These are phyloP conservation scores for Russula vinacea DNA, from an alignment of 768 basidiomycete genomes.

Conservation along the genomic window DNA sequence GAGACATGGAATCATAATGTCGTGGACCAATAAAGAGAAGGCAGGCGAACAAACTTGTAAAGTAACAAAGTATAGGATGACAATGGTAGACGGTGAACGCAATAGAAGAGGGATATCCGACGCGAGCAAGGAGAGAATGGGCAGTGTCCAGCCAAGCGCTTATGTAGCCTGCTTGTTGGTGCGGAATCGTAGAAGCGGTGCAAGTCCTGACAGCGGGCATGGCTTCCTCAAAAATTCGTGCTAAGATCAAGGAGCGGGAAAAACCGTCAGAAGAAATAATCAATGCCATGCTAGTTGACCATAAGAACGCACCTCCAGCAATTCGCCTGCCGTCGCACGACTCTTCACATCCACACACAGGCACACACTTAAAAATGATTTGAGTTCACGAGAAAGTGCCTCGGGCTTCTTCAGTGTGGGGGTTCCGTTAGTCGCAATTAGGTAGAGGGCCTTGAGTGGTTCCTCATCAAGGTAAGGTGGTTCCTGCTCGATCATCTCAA, in stretches of 20 bases:
- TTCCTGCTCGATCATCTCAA: constrained; percentile 99
- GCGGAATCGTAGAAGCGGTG: constrained; percentile 74
- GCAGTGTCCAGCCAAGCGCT: not conserved
- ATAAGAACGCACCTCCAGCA: constrained; percentile 63
- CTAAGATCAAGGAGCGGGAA: constrained; percentile 42
- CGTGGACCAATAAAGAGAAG: constrained; percentile 21
- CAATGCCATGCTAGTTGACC: constrained; percentile 20
- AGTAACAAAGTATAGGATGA: constrained; percentile 7
- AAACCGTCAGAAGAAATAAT: constrained; percentile 21
- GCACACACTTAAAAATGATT: constrained; percentile 97
- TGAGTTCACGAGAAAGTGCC: constrained; percentile 84
- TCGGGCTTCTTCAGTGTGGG: constrained; percentile 98
- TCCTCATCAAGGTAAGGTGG: constrained; percentile 96
- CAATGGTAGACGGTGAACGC: not conserved
- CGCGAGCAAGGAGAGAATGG: constrained; percentile 1
- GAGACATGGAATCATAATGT: constrained; percentile 22
- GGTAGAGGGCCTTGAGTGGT: constrained; percentile 87
- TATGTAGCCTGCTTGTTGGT: constrained; percentile 55
- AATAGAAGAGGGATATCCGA: constrained; percentile 16
- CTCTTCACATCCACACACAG: constrained; percentile 95
- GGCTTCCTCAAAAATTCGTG: constrained; percentile 94
- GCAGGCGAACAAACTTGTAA: constrained; percentile 9
- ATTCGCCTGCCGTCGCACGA: constrained; percentile 83
- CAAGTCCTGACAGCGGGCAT: constrained; percentile 76
- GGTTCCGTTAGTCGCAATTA: constrained; percentile 97